Evolutionary conservation across 805 yeast genomes (phyloP), one percentile per base, ranked within the genome.

Genomic region (Yarrowia sp.): DNA sequence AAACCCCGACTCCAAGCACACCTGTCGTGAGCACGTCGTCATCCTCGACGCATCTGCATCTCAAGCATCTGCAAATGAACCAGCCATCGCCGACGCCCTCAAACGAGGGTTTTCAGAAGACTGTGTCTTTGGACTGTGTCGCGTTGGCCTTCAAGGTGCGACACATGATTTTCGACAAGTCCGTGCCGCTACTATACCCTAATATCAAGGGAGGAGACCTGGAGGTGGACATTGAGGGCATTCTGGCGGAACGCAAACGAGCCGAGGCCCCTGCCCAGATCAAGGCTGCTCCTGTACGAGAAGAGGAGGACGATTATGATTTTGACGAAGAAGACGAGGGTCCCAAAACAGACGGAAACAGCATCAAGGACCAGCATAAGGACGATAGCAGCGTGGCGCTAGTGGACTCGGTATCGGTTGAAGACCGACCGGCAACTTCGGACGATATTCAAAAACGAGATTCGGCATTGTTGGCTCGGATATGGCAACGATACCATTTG

Each of bases 401-500:
- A 7, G 32, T 41, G 22, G 56, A 36, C n/a, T 33, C 64, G 9
- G 44, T 58, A 8, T 41, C 51, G 9, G 63, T 58, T 14, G 63
- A 58, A 22, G 63, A 58, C 9, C 63, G 63, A 14, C 41, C 63
- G 1, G 63, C 58, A 19, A 21, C 65, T 3, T 67, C 66, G 4
- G 70, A 67, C n/a, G 67, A 67, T 19, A 43, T 26, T 12, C 65
- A 49, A 11, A 66, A 65, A 26, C 62, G 59, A 19, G 69, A 67
- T 41, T 67, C 67, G 9, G 70, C 66, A 33, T 26, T 67, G 22
- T 32, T 63, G 26, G 68, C 68, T 69, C 28, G 85, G 67, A 83
- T 84, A 75, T 82, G 82, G 74, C 84, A 82, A 67, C 80, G 84
- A 38, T 87, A 87, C 71, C 90, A 87, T 71, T 80, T 82, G 52